Conservation (phyloP, 2,329 filamentous ascomycete species). For the Aspergillus texensis region DNA sequence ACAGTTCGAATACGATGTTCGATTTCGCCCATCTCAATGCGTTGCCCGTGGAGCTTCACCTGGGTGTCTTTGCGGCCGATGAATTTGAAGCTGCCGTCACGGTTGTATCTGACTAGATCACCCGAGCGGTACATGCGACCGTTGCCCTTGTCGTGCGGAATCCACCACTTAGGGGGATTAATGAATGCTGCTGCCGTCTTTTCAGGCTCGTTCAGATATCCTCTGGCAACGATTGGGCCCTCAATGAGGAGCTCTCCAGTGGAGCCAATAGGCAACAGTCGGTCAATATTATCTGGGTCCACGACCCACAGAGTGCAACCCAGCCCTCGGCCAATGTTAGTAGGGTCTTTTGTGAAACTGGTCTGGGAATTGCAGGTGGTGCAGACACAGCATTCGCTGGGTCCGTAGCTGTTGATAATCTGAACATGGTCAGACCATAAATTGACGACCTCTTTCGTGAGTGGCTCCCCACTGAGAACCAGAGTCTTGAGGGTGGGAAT, state of each 20-base stretch:
- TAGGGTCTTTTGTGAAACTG: neutral
- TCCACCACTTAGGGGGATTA: slow-evolving; percentile 23
- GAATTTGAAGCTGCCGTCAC: slow-evolving; percentile 21
- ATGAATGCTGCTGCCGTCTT: slow-evolving; percentile 24
- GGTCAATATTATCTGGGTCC: neutral
- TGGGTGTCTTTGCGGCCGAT: slow-evolving; percentile 10
- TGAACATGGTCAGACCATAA: neutral
- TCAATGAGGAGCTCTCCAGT: slow-evolving; percentile 10
- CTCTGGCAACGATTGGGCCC: slow-evolving; percentile 5
- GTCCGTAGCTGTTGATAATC: slow-evolving; percentile 6
- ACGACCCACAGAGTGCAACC: slow-evolving; percentile 10
- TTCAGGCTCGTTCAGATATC: slow-evolving; percentile 20
- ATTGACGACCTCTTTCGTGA: neutral
- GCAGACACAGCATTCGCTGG: slow-evolving; percentile 5
- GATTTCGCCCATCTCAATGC: slow-evolving; percentile 10
- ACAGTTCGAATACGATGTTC: slow-evolving; percentile 4
- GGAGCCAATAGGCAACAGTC: slow-evolving; percentile 7
- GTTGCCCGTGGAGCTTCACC: slow-evolving; percentile 11
- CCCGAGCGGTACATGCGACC: slow-evolving; percentile 30
- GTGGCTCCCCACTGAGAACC: slow-evolving; percentile 2
- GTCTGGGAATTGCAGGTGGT: neutral
- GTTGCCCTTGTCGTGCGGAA: neutral
- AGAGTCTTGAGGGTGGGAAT: neutral
- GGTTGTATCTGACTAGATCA: slow-evolving; percentile 30
- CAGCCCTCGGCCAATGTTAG: slow-evolving; percentile 6